phyloP scores from a whole-genome alignment of 495 filamentous ascomycete species.

The Staphylotrichum longicolle region DNA sequence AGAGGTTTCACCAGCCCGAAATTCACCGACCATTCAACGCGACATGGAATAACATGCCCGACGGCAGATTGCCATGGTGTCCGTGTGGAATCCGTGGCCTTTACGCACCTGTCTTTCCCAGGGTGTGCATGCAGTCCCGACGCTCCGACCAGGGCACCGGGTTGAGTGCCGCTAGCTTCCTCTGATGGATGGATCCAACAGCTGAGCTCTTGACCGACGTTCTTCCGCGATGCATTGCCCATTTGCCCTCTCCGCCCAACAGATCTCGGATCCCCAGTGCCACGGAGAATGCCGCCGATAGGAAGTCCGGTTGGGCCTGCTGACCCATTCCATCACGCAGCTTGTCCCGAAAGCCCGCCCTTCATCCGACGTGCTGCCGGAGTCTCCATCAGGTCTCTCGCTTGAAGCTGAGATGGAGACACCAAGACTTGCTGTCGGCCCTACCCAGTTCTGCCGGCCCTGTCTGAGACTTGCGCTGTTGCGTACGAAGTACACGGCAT shows the following conservation, averaged over 20 bases:
- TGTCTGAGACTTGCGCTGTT: not conserved
- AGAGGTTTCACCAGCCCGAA: not conserved
- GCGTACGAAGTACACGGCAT: not conserved
- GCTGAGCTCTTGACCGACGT: constrained; percentile 12
- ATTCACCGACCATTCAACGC: not conserved
- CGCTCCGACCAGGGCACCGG: constrained; percentile 18
- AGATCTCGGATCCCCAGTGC: not conserved
- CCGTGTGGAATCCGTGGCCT: not conserved
- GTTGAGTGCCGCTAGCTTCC: constrained; percentile 22
- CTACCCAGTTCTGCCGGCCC: not conserved
- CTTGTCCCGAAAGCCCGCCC: not conserved
- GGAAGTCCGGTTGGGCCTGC: too few species aligned
- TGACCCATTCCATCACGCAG: not conserved
- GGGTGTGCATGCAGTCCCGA: constrained; percentile 11
- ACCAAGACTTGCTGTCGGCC: constrained; percentile 4
- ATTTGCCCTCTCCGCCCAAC: constrained; percentile 1
- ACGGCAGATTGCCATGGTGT: too few species aligned
- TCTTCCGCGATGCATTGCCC: constrained; percentile 3
- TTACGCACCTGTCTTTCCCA: constrained; percentile 2
- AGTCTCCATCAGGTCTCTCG: not conserved
- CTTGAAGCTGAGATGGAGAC: constrained; percentile 2
- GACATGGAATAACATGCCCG: not conserved
- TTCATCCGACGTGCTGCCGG: not conserved
- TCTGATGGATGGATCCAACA: not conserved
- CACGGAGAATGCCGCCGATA: too few species aligned